Evolutionary conservation across 306 rosid genomes (phyloP).

Genomic region (Casuarina glauca): DNA sequence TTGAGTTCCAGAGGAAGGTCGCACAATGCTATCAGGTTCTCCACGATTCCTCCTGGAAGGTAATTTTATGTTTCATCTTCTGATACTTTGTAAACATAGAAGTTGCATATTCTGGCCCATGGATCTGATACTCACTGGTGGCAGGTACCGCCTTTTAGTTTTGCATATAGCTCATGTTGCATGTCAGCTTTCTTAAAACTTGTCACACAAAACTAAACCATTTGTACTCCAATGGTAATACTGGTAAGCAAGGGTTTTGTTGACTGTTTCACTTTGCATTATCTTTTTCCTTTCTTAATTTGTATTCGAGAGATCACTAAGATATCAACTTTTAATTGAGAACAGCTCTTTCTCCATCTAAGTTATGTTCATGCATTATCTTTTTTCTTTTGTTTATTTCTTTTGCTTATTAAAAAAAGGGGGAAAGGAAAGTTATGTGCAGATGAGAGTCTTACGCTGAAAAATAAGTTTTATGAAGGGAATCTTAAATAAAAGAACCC

Average conservation of each 20-base stretch:
- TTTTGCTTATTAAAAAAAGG: background rate
- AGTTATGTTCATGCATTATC: too few species aligned
- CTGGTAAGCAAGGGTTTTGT: background rate
- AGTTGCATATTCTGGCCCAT: constrained; percentile 1
- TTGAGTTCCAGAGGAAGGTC: constrained; percentile 76
- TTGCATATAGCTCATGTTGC: background rate
- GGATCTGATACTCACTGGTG: constrained; percentile 17
- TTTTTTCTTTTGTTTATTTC: too few species aligned
- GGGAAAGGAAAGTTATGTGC: too few species aligned
- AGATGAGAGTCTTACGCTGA: too few species aligned
- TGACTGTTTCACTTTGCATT: background rate
- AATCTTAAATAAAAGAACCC: too few species aligned
- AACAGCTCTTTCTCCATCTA: background rate
- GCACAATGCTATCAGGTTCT: constrained; percentile 59
- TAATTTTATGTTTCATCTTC: constrained; percentile 28
- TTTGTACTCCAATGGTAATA: background rate
- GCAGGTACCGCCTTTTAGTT: constrained; percentile 3
- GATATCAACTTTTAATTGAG: background rate
- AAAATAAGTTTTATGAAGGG: too few species aligned
- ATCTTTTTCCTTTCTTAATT: constrained; percentile 1
- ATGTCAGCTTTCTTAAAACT: constrained; percentile 8
- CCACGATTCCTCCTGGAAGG: constrained; percentile 77
- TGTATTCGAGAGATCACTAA: background rate
- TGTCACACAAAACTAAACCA: background rate
- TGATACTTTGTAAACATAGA: background rate